phyloP scores from a whole-genome alignment of 1,139 yeast species.

The Candida frijolesensis region DNA sequence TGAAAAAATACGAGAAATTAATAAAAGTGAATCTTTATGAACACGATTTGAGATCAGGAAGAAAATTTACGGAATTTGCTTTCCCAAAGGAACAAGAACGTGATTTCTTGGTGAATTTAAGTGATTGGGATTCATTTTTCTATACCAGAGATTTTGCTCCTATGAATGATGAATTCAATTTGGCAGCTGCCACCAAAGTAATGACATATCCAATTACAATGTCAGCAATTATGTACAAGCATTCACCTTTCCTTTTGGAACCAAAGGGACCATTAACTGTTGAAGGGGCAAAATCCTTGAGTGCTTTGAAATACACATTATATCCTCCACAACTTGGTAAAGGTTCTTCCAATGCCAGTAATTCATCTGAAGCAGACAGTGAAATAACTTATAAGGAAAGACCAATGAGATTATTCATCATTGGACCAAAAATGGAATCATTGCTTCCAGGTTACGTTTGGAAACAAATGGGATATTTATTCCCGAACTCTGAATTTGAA shows the following conservation, averaged over 20 bases:
- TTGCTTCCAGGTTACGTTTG: slow-evolving; percentile 94
- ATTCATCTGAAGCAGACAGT: slow-evolving; percentile 17
- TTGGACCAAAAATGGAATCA: slow-evolving; percentile 93
- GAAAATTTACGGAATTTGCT: slow-evolving; percentile 92
- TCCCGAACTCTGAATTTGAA: slow-evolving; percentile 83
- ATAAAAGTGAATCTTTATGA: slow-evolving; percentile 89
- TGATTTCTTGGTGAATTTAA: slow-evolving; percentile 77
- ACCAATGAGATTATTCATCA: slow-evolving; percentile 83
- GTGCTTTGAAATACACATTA: slow-evolving; percentile 87
- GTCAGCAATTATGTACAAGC: slow-evolving; percentile 79
- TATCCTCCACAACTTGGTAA: slow-evolving; percentile 60
- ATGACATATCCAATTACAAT: slow-evolving; percentile 91
- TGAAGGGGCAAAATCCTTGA: slow-evolving; percentile 90
- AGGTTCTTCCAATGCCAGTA: slow-evolving; percentile 35
- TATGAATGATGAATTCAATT: slow-evolving; percentile 94
- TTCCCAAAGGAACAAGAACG: slow-evolving; percentile 82
- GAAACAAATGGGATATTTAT: slow-evolving; percentile 87
- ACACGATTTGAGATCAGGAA: slow-evolving; percentile 91
- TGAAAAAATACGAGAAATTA: slow-evolving; percentile 69
- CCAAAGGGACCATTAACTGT: slow-evolving; percentile 88
- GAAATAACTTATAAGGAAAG: slow-evolving; percentile 67
- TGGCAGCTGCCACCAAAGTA: slow-evolving; percentile 94
- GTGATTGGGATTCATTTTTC: slow-evolving; percentile 90
- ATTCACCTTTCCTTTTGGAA: slow-evolving; percentile 76
- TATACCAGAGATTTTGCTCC: slow-evolving; percentile 92